Evolutionary conservation across 306 rosid species (phyloP), one percentile per base, ranked within the genome.

Genomic region (Gillenia trifoliata): DNA sequence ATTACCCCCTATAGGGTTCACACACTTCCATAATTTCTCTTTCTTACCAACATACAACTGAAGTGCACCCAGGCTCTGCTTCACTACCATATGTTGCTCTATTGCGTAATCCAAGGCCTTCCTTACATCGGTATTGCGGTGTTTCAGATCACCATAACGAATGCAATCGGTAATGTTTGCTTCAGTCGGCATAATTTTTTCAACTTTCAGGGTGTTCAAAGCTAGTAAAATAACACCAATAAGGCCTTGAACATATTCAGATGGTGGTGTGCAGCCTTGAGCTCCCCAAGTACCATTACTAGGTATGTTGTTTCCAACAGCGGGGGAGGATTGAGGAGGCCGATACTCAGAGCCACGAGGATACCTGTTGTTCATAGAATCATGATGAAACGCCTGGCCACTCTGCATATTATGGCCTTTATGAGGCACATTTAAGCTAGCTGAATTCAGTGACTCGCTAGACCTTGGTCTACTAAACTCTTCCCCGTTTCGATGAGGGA

Each of bases 211-310:
- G 20, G 90, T 73, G 72, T 85, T 74, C 23, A 93, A 80, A 47
- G 97, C 77, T 55, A 74, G 83, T 64, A 93, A 59, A 72, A 91
- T 82, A 86, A 83, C 83, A 16, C 89, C 91, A 16, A 85, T 68
- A 78, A 84, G 91, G 62, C 87, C 86, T 82, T 87, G 89, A 71
- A 88, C 91, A 47, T 79, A 81, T 64, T 91, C 92, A 34, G 98
- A 84, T 64, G 98, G 96, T 73, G 86, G 82, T 64, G 91, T 86
- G 61, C 84, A 69, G 56, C 97, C 98, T 33, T 76, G 83, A 68
- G 92, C 72, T 74, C 98, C 98, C 97, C 93, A 91, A 13, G 2
- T 73, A 74, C 86, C 93, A 83, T 83, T 88, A 78, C 72, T 75
- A 71, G 90, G 79, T 77, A 29, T 68, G 41, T 75, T 80, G 75